Conservation (phyloP, 306 rosid genomes). For the Bauhinia variegata region DNA sequence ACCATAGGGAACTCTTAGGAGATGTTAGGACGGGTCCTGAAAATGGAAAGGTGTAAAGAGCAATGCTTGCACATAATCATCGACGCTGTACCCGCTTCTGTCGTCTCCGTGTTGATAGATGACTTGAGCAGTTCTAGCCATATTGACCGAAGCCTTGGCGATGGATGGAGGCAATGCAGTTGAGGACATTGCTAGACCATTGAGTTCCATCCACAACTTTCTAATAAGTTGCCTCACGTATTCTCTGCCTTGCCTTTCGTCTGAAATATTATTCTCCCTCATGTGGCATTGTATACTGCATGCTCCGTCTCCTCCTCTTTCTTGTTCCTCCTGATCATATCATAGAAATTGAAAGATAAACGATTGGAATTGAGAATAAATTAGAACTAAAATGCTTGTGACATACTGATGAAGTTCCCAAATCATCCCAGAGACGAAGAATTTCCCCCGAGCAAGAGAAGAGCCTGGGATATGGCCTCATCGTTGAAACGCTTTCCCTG, state of each 20-base stretch:
- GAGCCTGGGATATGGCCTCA: conserved; percentile 49
- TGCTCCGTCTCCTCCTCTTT: conserved; percentile 49
- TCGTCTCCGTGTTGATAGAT: conserved; percentile 56
- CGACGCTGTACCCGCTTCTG: conserved; percentile 37
- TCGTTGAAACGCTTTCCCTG: conserved; percentile 39
- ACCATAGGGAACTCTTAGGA: too few relatives aligned
- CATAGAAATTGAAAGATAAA: neutral
- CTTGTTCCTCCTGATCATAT: conserved; percentile 44
- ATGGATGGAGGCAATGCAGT: conserved; percentile 14
- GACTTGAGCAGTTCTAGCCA: conserved; percentile 57
- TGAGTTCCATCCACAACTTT: conserved; percentile 46
- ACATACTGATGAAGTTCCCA: conserved; percentile 52
- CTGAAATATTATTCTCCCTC: neutral
- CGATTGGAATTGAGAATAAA: neutral
- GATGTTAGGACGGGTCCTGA: neutral
- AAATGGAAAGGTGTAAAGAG: neutral
- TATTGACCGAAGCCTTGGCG: conserved; percentile 41
- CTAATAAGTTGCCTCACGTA: conserved; percentile 30
- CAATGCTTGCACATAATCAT: conserved; percentile 41
- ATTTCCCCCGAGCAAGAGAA: conserved; percentile 49
- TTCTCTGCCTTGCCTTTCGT: conserved; percentile 36
- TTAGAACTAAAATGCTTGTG: neutral
- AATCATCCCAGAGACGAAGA: conserved; percentile 55
- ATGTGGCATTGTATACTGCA: conserved; percentile 39
- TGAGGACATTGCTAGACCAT: conserved; percentile 33